Conservation (phyloP, 2,329 filamentous ascomycete genomes). For the Paecilomyces fulvus region DNA sequence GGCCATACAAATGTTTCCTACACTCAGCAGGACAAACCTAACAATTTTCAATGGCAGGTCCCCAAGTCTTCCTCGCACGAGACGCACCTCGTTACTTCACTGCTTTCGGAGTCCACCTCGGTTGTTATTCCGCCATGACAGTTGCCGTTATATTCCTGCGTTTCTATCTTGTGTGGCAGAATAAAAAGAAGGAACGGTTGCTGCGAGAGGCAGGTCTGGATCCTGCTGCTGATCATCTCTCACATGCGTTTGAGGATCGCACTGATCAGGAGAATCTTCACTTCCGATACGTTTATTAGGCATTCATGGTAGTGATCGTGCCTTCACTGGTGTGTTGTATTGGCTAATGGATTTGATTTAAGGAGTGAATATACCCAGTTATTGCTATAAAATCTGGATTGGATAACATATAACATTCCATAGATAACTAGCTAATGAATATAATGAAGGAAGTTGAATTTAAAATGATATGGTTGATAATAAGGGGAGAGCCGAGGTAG, state of each 20-base stretch:
- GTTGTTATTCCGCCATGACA: slow-evolving; percentile 57
- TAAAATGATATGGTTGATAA: too few relatives aligned
- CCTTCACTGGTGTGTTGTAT: neutral
- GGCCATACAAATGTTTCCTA: too few relatives aligned
- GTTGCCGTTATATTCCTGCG: slow-evolving; percentile 50
- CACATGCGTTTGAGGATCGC: slow-evolving; percentile 54
- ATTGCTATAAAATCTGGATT: too few relatives aligned
- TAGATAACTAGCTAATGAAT: too few relatives aligned
- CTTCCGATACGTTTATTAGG: slow-evolving; percentile 50
- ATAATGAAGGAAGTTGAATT: too few relatives aligned
- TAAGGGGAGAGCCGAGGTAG: neutral
- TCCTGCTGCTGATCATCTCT: slow-evolving; percentile 33
- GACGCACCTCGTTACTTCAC: slow-evolving; percentile 60
- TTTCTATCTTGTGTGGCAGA: slow-evolving; percentile 50
- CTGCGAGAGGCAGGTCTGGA: slow-evolving; percentile 34
- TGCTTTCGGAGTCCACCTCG: slow-evolving; percentile 61
- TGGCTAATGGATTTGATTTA: neutral
- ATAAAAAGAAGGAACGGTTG: slow-evolving; percentile 48
- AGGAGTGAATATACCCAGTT: neutral
- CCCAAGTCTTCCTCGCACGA: slow-evolving; percentile 54
- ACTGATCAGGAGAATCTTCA: slow-evolving; percentile 55
- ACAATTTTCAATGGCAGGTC: slow-evolving; percentile 32
- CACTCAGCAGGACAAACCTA: neutral
- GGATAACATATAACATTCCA: too few relatives aligned
- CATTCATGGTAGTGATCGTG: neutral